These are phyloP conservation scores for Aspergillus ruber DNA, from an alignment of 2,329 filamentous ascomycete genomes.

Conservation along the genomic window DNA sequence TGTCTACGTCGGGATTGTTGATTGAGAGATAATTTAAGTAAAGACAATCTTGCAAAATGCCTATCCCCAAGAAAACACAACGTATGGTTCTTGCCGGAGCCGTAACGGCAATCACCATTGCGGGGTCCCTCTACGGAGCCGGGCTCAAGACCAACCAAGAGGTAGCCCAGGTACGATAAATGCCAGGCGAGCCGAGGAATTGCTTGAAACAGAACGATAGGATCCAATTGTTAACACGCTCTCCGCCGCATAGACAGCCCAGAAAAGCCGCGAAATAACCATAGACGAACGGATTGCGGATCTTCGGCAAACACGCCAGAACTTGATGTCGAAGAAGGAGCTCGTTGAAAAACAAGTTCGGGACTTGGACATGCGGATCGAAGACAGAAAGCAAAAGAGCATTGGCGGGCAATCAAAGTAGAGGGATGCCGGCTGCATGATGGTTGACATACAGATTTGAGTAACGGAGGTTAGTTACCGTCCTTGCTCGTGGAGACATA, in stretches of 20 bases:
- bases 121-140: constrained; percentile 55
- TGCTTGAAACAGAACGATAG: background rate
- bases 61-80: constrained; percentile 34
- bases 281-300: constrained; percentile 51
- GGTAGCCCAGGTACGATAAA: constrained; percentile 41
- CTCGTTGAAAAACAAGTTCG: constrained; percentile 53
- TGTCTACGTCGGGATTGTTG: background rate
- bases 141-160: constrained; percentile 51
- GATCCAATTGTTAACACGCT: background rate
- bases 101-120: constrained; percentile 51
- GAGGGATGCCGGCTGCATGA: constrained; percentile 5
- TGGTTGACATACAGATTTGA: background rate
- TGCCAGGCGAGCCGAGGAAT: background rate
- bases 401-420: background rate
- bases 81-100: constrained; percentile 50
- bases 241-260: constrained; percentile 29
- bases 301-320: constrained; percentile 46
- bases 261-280: constrained; percentile 45
- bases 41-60: constrained; percentile 12
- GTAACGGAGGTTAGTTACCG: no score
- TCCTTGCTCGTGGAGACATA: no score
- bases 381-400: constrained; percentile 34
- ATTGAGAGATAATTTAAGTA: background rate
- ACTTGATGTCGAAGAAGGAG: constrained; percentile 45
- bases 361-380: constrained; percentile 40